These are phyloP conservation scores for Colletotrichum paranaense DNA, from an alignment of 2,329 filamentous ascomycete species.

Conservation along the genomic window DNA sequence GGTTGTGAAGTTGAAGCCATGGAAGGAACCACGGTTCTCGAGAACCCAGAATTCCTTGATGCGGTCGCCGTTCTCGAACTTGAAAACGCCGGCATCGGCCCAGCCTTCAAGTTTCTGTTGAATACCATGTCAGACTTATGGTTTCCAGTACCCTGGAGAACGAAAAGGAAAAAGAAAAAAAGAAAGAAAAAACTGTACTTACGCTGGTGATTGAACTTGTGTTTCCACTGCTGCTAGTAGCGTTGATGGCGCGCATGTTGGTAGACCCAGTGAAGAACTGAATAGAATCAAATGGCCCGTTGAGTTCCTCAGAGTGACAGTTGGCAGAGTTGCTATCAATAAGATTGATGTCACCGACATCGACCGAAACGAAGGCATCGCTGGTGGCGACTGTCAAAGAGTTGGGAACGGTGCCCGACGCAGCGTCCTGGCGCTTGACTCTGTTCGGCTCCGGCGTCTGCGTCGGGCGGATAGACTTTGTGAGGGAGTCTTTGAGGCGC, in stretches of 20 bases:
- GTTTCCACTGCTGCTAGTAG: slow-evolving; percentile 10
- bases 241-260: slow-evolving; percentile 24
- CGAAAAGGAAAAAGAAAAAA: no score
- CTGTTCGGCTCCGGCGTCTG: background rate
- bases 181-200: background rate
- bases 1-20: slow-evolving; percentile 29
- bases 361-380: slow-evolving; percentile 16
- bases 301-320: slow-evolving; percentile 8
- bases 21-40: background rate
- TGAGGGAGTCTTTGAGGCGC: slow-evolving; percentile 14
- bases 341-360: slow-evolving; percentile 9
- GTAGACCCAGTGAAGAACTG: slow-evolving; percentile 14
- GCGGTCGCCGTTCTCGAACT: slow-evolving; percentile 4
- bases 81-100: slow-evolving; percentile 14
- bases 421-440: background rate
- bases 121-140: no score
- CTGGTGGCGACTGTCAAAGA: slow-evolving; percentile 1
- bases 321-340: slow-evolving; percentile 6
- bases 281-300: slow-evolving; percentile 18
- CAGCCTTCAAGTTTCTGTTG: slow-evolving; percentile 2
- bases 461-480: background rate
- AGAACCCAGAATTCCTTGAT: slow-evolving; percentile 21
- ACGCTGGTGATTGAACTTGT: slow-evolving; percentile 14
- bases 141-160: background rate
- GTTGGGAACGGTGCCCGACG: background rate